phyloP scores from a whole-genome alignment of 23 red algal genomes.

The Gracilaria domingensis region DNA sequence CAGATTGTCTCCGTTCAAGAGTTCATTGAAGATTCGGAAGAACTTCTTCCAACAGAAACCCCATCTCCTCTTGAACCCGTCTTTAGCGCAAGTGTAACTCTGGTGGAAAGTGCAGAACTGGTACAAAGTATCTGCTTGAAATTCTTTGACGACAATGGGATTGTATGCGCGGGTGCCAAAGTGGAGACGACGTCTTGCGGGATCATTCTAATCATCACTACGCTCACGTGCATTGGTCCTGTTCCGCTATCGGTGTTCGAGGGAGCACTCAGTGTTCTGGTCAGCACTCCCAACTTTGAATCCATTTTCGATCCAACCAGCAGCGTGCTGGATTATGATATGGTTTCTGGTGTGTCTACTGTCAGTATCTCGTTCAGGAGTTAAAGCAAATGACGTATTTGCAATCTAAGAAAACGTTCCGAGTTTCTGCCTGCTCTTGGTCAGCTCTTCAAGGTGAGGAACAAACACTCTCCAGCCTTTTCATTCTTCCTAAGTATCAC shows the following conservation, averaged over 20 bases:
- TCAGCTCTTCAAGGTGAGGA: too few species aligned
- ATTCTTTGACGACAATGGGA: conserved; percentile 12
- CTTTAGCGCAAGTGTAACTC: neutral
- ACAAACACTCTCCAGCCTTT: too few species aligned
- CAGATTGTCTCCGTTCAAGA: neutral
- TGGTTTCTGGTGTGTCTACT: conserved; percentile 16
- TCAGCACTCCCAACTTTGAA: neutral
- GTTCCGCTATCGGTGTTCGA: neutral
- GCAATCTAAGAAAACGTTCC: too few species aligned
- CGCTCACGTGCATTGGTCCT: neutral
- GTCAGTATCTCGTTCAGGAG: neutral
- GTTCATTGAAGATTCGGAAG: neutral
- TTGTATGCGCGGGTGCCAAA: neutral
- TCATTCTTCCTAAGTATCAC: too few species aligned
- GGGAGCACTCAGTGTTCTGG: neutral
- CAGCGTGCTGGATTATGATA: conserved; percentile 9
- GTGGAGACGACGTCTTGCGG: neutral
- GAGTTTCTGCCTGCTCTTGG: too few species aligned
- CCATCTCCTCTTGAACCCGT: neutral
- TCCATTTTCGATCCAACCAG: neutral
- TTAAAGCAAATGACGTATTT: neutral
- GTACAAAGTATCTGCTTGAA: neutral
- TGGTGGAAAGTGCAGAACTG: neutral
- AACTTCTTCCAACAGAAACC: neutral
- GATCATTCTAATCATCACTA: neutral